phyloP scores from a whole-genome alignment of 371 early-diverging fungal species.

The Rhizopus sp. region DNA sequence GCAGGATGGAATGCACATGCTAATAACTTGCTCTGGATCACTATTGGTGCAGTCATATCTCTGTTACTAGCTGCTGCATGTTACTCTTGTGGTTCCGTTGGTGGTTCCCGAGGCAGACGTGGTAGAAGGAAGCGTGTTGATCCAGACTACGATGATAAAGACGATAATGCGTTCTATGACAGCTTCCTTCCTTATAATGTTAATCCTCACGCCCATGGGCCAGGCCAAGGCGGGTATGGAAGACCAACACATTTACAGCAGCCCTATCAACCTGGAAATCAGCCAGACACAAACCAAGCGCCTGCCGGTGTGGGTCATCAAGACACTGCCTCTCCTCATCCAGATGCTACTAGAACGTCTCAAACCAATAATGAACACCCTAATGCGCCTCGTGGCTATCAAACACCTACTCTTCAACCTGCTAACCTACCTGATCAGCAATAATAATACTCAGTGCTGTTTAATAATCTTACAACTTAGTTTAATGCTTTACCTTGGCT shows the following conservation, averaged over 20 bases:
- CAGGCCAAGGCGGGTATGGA: constrained; percentile 6
- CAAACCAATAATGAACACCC: background rate
- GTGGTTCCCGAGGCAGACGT: background rate
- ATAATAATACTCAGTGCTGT: background rate
- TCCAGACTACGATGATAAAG: background rate
- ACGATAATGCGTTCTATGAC: constrained; percentile 1
- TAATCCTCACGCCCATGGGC: constrained; percentile 4
- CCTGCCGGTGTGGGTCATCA: constrained; percentile 4
- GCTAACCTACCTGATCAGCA: constrained; percentile 4
- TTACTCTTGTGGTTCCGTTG: constrained; percentile 9
- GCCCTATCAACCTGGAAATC: constrained; percentile 7
- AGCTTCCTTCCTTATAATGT: background rate
- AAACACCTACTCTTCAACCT: constrained; percentile 22
- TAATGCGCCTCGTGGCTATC: constrained; percentile 19
- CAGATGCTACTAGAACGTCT: background rate
- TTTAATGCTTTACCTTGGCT: no score
- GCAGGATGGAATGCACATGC: constrained; percentile 27
- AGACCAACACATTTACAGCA: constrained; percentile 11
- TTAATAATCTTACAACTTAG: no score
- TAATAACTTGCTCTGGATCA: constrained; percentile 37
- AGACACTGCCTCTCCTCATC: background rate
- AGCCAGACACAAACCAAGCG: background rate
- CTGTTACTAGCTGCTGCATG: constrained; percentile 19
- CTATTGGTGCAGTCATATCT: constrained; percentile 33
- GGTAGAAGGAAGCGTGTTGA: background rate